Base-by-base conservation (phyloP, 192 early-diverging fungal species). In the Backusella circina region DNA sequence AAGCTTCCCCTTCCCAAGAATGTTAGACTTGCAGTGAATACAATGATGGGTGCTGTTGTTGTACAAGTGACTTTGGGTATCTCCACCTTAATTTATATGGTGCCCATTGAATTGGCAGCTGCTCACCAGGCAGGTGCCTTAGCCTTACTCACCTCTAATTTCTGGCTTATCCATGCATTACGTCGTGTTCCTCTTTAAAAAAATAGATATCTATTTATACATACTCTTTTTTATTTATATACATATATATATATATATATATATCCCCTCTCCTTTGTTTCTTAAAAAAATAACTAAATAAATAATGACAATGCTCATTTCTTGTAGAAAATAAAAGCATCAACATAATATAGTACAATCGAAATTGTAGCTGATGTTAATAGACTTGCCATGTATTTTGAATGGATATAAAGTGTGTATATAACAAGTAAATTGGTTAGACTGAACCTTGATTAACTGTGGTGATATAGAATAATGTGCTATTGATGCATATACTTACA, bases 121-220 rank as follows among this genome's bases (percentile, higher is more conserved):
- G 93, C 95, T 15, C 98, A 99, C 84, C 98, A 99, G 82, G 93
- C 92, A 35, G 96, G 96, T 28, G 95, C 95, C 16, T 85, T 99
- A 44, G 88, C 94, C 36, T 84, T 99, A 23, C 82, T 97, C 72
- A 93, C 95, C 0, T 84, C 92, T 5, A 89, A 92, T n/a, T 78
- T 94, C 50, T 93, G 91, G 87, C 79, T 97, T 33, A 84, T 93
- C 76, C 93, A 95, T 71, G 82, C 87, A 26, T 70, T 95, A 65
- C 87, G 85, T 76, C 83, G 82, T 44, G 79, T 91, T 1, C 89
- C 89, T 7, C 38, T 78, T 13, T 72, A 72, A 41, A 67, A 67
- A 23, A 64, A 71, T 30, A 33, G 21, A 47, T 13, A 44, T 18
- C 15, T 16, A 47, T 70, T 70, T 16, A 47, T 70, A 30, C 23